Evolutionary conservation across 495 filamentous ascomycete species (phyloP), one percentile per base, ranked within the genome.

Genomic region (Hypoxylon cercidicola): DNA sequence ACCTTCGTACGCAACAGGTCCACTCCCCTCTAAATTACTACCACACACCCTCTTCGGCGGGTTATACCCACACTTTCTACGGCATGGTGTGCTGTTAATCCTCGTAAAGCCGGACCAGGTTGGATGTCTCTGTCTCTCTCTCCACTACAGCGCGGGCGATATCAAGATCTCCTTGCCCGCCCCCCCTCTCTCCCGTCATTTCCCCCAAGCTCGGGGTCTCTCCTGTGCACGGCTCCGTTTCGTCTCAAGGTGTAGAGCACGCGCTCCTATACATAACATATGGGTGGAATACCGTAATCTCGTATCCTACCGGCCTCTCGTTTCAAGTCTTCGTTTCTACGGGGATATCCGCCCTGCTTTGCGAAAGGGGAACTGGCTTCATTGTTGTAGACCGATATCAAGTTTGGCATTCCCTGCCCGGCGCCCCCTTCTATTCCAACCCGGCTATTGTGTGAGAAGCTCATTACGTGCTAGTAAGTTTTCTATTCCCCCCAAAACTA

Each of bases 241-340:
- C 48, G 48, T 48, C 46, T 28, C 41, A 30, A 32, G 54, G 49
- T 56, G 60, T 64, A 60, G 51, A 52, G 51, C 50, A 12, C 59
- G 13, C 49, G 55, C 65, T 62, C 65, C 48, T 60, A 60, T 68
- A 68, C 59, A 50, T 63, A 68, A 68, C 59, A 50, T 63, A 68
- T 52, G 59, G 59, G 55, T 64, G 55, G 40, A 6, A 60, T 55
- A 68, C 51, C 51, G 47, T 60, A 68, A 64, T 68, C 56, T 68
- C 65, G 65, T 64, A 64, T 63, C 44, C 2, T 39, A 41, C 64
- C 54, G 30, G 3, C 55, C 60, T 60, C 51, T 60, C 55, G 60
- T 68, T 68, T 68, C 65, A 68, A 64, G 54, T 54, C 40, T 53
- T 49, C 48, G 54, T 59, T 43, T 58, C 21, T 43, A 48, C 51